These are phyloP conservation scores for Penicillium diatomitis DNA, from an alignment of 495 filamentous ascomycete species.

Conservation along the genomic window DNA sequence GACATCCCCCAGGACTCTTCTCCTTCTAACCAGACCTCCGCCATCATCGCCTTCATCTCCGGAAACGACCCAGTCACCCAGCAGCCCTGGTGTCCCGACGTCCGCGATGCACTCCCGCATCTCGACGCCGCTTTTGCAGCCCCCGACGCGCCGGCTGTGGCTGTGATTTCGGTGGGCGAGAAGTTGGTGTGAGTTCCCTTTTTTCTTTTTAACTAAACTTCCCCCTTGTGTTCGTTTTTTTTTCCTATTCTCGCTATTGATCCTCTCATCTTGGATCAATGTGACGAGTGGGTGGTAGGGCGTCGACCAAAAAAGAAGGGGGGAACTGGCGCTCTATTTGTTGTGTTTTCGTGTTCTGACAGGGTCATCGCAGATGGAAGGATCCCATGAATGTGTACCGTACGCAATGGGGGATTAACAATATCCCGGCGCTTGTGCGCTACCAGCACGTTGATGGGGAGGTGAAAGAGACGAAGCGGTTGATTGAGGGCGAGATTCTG, in stretches of 20 bases:
- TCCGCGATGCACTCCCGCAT: conserved; percentile 19
- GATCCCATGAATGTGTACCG: conserved; percentile 21
- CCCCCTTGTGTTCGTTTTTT: no score
- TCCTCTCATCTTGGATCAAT: no score
- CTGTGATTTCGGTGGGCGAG: conserved; percentile 20
- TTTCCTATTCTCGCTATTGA: no score
- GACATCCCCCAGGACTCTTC: conserved; percentile 9
- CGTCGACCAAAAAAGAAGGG: no score
- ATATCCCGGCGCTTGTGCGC: conserved; percentile 20
- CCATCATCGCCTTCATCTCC: conserved; percentile 20
- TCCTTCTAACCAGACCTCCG: conserved; percentile 7
- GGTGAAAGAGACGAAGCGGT: conserved; percentile 16
- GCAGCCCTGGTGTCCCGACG: conserved; percentile 26
- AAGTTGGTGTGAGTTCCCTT: conserved; percentile 12
- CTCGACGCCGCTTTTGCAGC: conserved; percentile 15
- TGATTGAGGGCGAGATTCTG: conserved; percentile 23
- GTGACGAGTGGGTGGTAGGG: no score
- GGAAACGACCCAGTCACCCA: conserved; percentile 17
- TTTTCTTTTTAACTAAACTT: no score
- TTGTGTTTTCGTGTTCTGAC: no score
- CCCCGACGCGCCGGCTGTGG: conserved; percentile 12
- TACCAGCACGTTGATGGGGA: conserved; percentile 19
- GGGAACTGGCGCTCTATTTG: no score
- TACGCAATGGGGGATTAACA: conserved; percentile 15
- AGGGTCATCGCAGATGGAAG: conserved; percentile 14